Evolutionary conservation across 306 rosid species (phyloP), one percentile per base, ranked within the genome.

Genomic region (Gynostemma pentaphyllum): DNA sequence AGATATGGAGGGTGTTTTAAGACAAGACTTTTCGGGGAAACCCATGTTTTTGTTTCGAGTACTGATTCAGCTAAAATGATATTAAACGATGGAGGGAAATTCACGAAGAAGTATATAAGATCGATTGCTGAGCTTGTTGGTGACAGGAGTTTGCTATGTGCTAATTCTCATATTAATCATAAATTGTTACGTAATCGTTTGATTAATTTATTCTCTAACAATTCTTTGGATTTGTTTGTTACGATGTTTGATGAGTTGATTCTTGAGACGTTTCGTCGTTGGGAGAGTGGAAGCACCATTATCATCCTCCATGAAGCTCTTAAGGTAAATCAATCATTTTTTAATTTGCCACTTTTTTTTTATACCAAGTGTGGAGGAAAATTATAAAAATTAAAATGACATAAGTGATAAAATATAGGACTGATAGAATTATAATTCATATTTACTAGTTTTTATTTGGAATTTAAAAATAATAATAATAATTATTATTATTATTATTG

Each of bases 1-100:
- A 90, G 95, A 62, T 85, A 80, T n/a, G 98, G 96, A 12, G 62
- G 69, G 27, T 87, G 96, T 51, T 88, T 92, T 75, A 76, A 72
- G 81, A 88, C 99, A 4, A 76, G 79, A 56, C 44, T 92, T 32
- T 92, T 88, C 37, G 84, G 95, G 15, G 85, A 75, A 39, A 92
- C 90, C 0, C 85, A 82, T 19, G 95, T 86, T 8, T 92, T 88
- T 42, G 73, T 84, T 1, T 88, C 96, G 7, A 79, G 80, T 66
- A 79, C 66, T 1, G 83, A 79, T 2, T 81, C 95, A 1, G 96
- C 86, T 2, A 92, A 75, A 71, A 61, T 51, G 46, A 78, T 88
- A 52, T 68, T 92, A 9, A 83, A 73, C 74, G 89, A 80, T 11
- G 88, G 57, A 45, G 87, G 84, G 2, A 86, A 57, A 39, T 92